Evolutionary conservation across 306 rosid genomes (phyloP), one percentile per base, ranked within the genome.

Genomic region (Boehmeria nivea): DNA sequence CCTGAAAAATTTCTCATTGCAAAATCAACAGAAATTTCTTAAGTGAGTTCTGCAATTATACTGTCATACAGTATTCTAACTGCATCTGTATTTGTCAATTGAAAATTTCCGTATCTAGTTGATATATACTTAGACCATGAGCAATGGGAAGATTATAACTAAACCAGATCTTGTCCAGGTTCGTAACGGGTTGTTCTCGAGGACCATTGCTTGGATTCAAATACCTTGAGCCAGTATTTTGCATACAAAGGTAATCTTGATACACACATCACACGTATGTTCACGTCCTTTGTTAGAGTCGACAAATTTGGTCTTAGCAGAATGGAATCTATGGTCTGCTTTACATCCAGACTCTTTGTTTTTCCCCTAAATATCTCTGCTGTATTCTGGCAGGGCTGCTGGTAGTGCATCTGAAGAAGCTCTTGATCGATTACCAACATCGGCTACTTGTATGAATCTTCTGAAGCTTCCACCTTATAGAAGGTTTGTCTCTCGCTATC

Each of bases 391-490:
- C 48, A 91, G 98, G 81, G 93, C 98, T 57, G 94, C 83, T 63
- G 95, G 99, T 57, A 78, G 36, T 81, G 95, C 95, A 61, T 49
- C 90, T 39, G 99, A 87, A 42, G 96, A 87, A 77, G 93, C 95
- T 73, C 89, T 84, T 68, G 96, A 84, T 51, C 86, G 99, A 52
- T 68, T 91, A 61, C 99, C 99, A 3, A 91, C 99, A 51, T 76
- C 99, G 14, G 99, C 99, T 54, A 91, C 99, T 66, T 91, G 99
- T 72, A 91, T 91, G 99, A 91, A 91, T 77, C 85, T 91, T 44
- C 76, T 91, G 31, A 91, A 91, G 87, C 96, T 91, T 75, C 99
- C 99, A 33, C 96, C 99, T 26, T 91, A 91, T 67, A 75, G 83
- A 63, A 91, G 99, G 99, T 91, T 74, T 54, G 85, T 75, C 56